Conservation (phyloP, 1,284 basidiomycete genomes). For the Sanghuangporus weigelae region DNA sequence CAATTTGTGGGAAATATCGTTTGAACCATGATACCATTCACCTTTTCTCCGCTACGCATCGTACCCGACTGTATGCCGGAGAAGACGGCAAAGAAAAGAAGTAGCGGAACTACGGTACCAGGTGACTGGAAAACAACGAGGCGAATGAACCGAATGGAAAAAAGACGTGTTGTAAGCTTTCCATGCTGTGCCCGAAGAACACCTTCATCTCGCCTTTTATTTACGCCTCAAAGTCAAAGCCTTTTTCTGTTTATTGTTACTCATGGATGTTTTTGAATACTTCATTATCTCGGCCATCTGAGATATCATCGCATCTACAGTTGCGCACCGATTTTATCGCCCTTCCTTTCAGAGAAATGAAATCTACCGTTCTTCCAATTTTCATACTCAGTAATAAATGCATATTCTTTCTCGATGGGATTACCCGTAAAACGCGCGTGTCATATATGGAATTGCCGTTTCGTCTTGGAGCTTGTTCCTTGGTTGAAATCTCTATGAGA, state of each 20-base stretch:
- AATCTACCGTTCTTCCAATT: neutral
- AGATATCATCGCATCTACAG: neutral
- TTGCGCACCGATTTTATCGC: neutral
- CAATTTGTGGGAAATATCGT: slow-evolving; percentile 1
- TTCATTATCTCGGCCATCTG: neutral
- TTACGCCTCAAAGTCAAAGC: slow-evolving; percentile 2
- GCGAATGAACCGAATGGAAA: neutral
- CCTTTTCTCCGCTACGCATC: neutral
- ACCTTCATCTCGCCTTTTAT: neutral
- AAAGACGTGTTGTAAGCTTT: neutral
- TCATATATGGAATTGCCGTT: neutral
- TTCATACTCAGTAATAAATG: neutral
- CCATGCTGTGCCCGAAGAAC: neutral
- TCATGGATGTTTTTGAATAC: neutral
- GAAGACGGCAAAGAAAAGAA: neutral
- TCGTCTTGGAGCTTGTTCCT: neutral
- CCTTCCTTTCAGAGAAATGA: neutral
- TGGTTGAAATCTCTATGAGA: neutral
- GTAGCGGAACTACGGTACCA: neutral
- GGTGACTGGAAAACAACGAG: neutral
- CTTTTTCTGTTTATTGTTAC: neutral
- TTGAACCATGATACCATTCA: neutral
- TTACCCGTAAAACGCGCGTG: neutral
- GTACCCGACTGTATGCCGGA: neutral
- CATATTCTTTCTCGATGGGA: neutral